These are phyloP conservation scores for Dryas octopetala DNA, from an alignment of 306 rosid genomes.

Conservation along the genomic window DNA sequence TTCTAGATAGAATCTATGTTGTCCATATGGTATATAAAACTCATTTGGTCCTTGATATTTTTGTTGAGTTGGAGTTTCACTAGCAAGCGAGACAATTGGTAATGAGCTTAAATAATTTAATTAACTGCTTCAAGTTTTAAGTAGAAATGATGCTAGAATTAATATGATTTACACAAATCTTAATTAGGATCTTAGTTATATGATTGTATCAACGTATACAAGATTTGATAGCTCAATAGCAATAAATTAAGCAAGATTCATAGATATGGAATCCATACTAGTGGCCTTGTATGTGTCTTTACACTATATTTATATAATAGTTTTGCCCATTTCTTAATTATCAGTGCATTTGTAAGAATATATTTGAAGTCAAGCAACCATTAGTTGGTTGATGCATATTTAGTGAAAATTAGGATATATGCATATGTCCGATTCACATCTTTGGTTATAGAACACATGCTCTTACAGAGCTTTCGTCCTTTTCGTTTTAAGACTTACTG, in stretches of 20 bases:
- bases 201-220: slow-evolving; percentile 18
- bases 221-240: slow-evolving; percentile 32
- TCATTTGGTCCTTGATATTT: slow-evolving; percentile 16
- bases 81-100: slow-evolving; percentile 27
- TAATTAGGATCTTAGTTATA: slow-evolving; percentile 21
- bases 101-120: neutral
- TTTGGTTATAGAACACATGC: too few relatives aligned
- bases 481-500: too few relatives aligned
- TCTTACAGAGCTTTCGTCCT: too few relatives aligned
- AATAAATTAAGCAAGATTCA: slow-evolving; percentile 12
- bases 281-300: neutral
- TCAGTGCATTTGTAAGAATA: neutral
- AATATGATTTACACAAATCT: slow-evolving; percentile 20
- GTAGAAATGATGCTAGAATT: slow-evolving; percentile 12
- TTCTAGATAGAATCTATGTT: neutral
- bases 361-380: neutral
- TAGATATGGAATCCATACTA: slow-evolving; percentile 15
- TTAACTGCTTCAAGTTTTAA: slow-evolving; percentile 13
- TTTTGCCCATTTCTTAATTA: neutral
- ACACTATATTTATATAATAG: neutral
- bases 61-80: slow-evolving; percentile 54
- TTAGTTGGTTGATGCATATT: neutral
- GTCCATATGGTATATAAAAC: neutral
- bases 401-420: too few relatives aligned
- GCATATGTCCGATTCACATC: too few relatives aligned